Conservation (phyloP, 306 rosid genomes). For the Cucurbita ficifolia region DNA sequence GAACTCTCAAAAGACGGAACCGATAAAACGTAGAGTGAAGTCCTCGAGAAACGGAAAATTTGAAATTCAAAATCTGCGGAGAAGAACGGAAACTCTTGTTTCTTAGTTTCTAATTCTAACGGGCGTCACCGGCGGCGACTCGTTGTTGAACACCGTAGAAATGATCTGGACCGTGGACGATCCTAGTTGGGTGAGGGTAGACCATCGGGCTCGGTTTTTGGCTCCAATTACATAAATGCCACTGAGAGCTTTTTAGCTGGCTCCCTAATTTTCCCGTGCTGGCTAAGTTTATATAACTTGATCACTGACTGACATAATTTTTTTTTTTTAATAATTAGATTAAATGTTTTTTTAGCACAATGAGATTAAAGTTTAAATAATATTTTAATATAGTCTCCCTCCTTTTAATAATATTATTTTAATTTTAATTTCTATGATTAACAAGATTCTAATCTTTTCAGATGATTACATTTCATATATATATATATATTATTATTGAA, state of each 20-base stretch:
- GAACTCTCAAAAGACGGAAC: not conserved
- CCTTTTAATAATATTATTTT: no score
- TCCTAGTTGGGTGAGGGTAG: not conserved
- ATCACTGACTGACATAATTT: not conserved
- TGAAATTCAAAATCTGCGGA: not conserved
- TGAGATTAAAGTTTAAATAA: no score
- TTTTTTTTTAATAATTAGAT: no score
- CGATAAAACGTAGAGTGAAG: not conserved
- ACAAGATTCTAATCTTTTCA: no score
- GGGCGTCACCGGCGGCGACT: slow-evolving; percentile 3
- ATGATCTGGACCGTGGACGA: slow-evolving; percentile 2
- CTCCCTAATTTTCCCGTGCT: not conserved
- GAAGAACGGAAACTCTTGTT: not conserved
- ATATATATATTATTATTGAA: no score
- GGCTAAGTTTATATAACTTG: not conserved
- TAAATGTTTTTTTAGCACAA: no score
- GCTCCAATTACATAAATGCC: not conserved
- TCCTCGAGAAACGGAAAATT: not conserved
- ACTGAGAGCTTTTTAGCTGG: not conserved
- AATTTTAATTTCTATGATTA: no score
- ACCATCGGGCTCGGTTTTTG: not conserved
- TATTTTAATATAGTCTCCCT: no score
- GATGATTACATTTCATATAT: no score
- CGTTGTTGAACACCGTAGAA: not conserved
- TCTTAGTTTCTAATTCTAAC: not conserved